Conservation (phyloP, 2,329 filamentous ascomycete species). For the Scopulariopsis brevicaulis region DNA sequence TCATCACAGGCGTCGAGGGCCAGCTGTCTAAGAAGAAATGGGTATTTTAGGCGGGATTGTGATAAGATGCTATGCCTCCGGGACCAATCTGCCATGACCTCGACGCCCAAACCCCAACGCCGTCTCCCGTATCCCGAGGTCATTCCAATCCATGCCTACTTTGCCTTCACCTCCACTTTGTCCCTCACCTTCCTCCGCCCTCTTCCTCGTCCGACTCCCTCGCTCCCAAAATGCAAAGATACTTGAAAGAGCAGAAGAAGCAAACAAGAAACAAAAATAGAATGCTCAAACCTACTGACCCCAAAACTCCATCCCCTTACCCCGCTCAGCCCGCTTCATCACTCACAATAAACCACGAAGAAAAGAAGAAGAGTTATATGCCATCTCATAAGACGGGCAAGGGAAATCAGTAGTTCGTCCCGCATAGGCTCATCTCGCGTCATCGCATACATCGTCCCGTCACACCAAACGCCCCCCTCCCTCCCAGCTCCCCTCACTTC, state of each 20-base stretch:
- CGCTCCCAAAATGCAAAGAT: background rate
- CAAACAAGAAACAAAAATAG: background rate
- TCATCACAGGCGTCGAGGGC: too few relatives aligned
- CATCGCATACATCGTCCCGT: background rate
- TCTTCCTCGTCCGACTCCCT: background rate
- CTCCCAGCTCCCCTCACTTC: background rate
- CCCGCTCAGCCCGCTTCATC: too few relatives aligned
- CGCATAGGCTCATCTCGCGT: constrained; percentile 1
- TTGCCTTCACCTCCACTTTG: background rate
- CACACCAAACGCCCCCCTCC: background rate
- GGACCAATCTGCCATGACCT: too few relatives aligned
- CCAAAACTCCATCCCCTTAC: too few relatives aligned
- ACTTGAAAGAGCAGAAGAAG: background rate
- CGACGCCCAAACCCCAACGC: too few relatives aligned
- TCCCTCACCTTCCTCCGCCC: too few relatives aligned
- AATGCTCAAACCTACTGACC: too few relatives aligned
- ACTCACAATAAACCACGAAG: background rate
- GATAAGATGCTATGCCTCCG: too few relatives aligned
- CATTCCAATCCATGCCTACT: too few relatives aligned
- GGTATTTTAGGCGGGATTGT: too few relatives aligned
- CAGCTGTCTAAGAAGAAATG: too few relatives aligned
- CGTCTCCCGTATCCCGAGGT: too few relatives aligned
- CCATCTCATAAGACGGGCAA: background rate
- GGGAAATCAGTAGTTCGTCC: background rate
- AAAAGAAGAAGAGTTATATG: constrained; percentile 2